Base-by-base conservation (phyloP, 1,284 basidiomycete species). In the Ustilago lituana region DNA sequence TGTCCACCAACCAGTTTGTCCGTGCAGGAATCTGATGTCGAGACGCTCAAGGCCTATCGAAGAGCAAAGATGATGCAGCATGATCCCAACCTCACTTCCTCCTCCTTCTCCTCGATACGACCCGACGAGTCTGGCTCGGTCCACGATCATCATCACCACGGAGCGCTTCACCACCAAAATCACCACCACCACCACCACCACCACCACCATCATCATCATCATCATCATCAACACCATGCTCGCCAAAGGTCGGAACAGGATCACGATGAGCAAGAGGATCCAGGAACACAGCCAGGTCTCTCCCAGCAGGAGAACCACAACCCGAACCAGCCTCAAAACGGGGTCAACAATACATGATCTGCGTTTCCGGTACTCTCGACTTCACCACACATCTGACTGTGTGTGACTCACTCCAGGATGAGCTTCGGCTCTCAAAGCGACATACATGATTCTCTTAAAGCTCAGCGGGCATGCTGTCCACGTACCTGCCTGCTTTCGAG, bases 221-320 rank as follows among this genome's bases (percentile, higher is more conserved):
- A 67, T 10, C 49, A 56, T 32, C 45, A 56, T 9, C 26, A 56
- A 23, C 33, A 51, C 17, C 26, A 53, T 19, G 23, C 29, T 33
- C n/a, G n/a, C n/a, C n/a, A n/a, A n/a, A n/a, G n/a, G n/a, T n/a
- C n/a, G n/a, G 32, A 32, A 29, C 32, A 57, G 15, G 44, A 32
- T 9, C 33, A 35, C 11, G 56, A 60, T n/a, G 61, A 64, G 26
- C 57, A 47, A 10, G 50, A 61, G 9, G 62, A 62, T 26, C 58
- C 58, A 0, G 67, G 54, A 11, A 65, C 62, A 0, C 67, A 65
- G 39, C 67, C 62, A 4, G 67, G 58, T 22, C 47, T 70, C 3
- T 62, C 62, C 20, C 67, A 70, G 62, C 67, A 70, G 44, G 67
- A 70, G 36, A 70, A 70, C 23, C 66, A 69, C 33, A 64, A 69